Base-by-base conservation (phyloP, 192 early-diverging fungal species). In the Podila verticillata region DNA sequence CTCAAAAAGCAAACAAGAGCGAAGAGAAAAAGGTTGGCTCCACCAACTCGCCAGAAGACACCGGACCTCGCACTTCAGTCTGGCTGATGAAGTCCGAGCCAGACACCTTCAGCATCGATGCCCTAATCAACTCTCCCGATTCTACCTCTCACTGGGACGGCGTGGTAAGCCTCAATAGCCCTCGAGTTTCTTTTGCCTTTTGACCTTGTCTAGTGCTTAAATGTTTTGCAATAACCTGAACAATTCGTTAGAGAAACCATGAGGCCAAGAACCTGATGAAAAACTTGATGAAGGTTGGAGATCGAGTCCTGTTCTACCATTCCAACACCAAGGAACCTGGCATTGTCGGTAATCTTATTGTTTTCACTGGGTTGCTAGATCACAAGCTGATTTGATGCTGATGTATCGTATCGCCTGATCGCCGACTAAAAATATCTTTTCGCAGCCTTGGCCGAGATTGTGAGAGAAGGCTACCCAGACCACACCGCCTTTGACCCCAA, bases 31-130 rank as follows among this genome's bases (percentile, higher is more conserved):
- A 54, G 10, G 24, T 39, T 54, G 36, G 26, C 47, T 7, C 15
- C 36, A 13, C 28, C 22, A 17, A 9, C 61, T 34, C 20, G n/a
- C n/a, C 61, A 39, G n/a, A 34, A n/a, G 22, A 44, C 12, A 32
- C 2, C 19, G 34, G 20, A 26, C 61, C 34, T 5, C 36, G 72
- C 58, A 67, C 67, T 26, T 78, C 82, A 20, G 89, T 87, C 74
- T 96, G 91, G 91, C 79, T 96, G n/a, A 92, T 96, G 87, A 96
- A 96, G 64, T 90, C 92, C 17, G 94, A 94, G 70, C 92, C 93
- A 6, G 91, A 96, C 32, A 84, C 62, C 29, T 70, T 75, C 62
- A 85, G 88, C 59, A 93, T 96, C 48, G 91, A 93, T 66, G 92
- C 93, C 70, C 65, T 96, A 58, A 70, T 79, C 63, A 75, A 79